A percentile compares a stretch with the other conserved stretches of the same genome.
Evolutionary conservation across 768 basidiomycete genomes (phyloP).

Genomic region (Suillus plorans): DNA sequence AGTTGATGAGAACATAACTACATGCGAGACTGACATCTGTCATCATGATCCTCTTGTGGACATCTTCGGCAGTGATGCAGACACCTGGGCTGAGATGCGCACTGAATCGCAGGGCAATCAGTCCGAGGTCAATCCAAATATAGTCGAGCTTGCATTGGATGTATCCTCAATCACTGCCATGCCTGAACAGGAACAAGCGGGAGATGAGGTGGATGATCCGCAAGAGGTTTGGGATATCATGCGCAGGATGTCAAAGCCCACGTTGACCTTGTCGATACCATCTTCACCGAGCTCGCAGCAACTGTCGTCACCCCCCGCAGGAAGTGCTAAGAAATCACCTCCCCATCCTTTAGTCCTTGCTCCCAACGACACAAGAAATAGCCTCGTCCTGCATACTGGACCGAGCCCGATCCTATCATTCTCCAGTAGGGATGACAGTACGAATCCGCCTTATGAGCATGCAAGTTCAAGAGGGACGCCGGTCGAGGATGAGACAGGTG

Average conservation of each 20-base stretch:
- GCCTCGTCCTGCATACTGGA: constrained; percentile 35
- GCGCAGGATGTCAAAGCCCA: constrained; percentile 39
- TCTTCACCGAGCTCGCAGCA: constrained; percentile 37
- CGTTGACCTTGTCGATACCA: constrained; percentile 37
- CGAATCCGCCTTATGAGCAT: constrained; percentile 48
- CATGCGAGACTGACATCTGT: constrained; percentile 35
- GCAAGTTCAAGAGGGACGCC: constrained; percentile 26
- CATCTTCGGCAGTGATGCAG: constrained; percentile 65
- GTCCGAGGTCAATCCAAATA: constrained; percentile 41
- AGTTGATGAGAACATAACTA: constrained; percentile 39
- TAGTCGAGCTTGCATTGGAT: constrained; percentile 54
- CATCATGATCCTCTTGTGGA: constrained; percentile 54
- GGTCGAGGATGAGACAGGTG: constrained; percentile 16
- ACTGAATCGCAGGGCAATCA: constrained; percentile 29
- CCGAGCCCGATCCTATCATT: constrained; percentile 34
- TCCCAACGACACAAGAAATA: constrained; percentile 32
- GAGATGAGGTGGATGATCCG: constrained; percentile 32
- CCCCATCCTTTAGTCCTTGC: constrained; percentile 61
- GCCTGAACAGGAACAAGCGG: constrained; percentile 20
- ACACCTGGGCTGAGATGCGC: constrained; percentile 59
- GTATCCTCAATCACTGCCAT: constrained; percentile 35
- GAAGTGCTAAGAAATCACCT: constrained; percentile 39
- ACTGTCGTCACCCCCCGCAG: constrained; percentile 36
- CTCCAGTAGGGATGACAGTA: constrained; percentile 33
- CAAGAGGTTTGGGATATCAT: constrained; percentile 37